phyloP scores from a whole-genome alignment of 2,329 filamentous ascomycete genomes.

The Hypocreales sp. region DNA sequence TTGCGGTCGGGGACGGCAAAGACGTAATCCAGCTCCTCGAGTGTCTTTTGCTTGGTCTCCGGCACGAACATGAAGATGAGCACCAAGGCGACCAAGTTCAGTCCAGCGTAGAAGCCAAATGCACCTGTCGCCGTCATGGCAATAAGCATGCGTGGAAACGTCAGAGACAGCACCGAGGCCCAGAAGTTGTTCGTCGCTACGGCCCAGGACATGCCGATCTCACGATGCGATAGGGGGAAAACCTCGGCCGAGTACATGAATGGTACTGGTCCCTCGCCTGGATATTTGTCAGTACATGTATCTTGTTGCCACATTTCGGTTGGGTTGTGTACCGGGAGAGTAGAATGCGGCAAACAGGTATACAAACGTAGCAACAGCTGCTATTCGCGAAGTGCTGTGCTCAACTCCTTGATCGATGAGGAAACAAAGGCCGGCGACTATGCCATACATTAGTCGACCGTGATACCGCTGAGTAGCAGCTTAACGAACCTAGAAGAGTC shows the following conservation, averaged over 20 bases:
- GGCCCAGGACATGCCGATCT: slow-evolving; percentile 22
- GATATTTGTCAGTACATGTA: too few relatives aligned
- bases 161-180: slow-evolving; percentile 8
- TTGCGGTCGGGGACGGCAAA: slow-evolving; percentile 25
- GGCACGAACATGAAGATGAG: slow-evolving; percentile 34
- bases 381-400: slow-evolving; percentile 9
- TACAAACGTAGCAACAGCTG: slow-evolving; percentile 17
- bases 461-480: too few relatives aligned
- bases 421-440: slow-evolving; percentile 13
- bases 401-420: slow-evolving; percentile 7
- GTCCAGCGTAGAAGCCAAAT: slow-evolving; percentile 28
- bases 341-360: slow-evolving; percentile 21
- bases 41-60: slow-evolving; percentile 33
- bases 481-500: slow-evolving; percentile 6
- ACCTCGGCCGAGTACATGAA: slow-evolving; percentile 23
- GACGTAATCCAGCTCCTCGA: slow-evolving; percentile 34
- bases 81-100: slow-evolving; percentile 27
- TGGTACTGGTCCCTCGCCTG: slow-evolving; percentile 19
- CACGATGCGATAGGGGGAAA: slow-evolving; percentile 20
- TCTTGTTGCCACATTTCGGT: too few relatives aligned
- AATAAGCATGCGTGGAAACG: slow-evolving; percentile 15
- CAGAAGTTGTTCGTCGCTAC: slow-evolving; percentile 19
- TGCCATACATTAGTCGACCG: too few relatives aligned
- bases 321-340: slow-evolving; percentile 13
- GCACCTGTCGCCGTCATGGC: slow-evolving; percentile 17